Evolutionary conservation across 164 flowering plant genomes (phyloP).

Genomic region (Chloranthus sessilifolius): DNA sequence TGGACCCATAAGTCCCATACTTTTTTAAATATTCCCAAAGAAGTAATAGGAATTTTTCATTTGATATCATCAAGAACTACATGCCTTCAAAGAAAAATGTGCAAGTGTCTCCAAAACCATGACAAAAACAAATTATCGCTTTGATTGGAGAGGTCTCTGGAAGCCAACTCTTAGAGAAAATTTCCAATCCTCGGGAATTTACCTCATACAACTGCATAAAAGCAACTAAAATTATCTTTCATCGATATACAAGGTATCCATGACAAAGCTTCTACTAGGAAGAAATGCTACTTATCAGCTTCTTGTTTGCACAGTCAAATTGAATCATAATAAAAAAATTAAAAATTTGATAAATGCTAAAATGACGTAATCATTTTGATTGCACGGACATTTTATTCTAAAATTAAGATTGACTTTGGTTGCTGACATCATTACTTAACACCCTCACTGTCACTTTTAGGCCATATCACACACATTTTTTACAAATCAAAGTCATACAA

Average conservation of each 20-base stretch:
- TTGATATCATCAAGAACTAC: constrained; percentile 14
- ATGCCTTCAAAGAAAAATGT: constrained; percentile 96
- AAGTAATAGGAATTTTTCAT: background rate
- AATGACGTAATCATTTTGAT: no score
- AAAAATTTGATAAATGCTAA: no score
- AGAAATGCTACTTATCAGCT: no score
- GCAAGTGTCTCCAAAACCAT: constrained; percentile 99
- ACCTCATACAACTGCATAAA: constrained; percentile 60
- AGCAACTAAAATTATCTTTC: no score
- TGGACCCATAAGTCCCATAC: constrained; percentile 4
- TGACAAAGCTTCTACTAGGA: constrained; percentile 1
- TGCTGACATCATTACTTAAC: no score
- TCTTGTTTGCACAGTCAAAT: no score
- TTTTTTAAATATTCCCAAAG: background rate
- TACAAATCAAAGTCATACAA: no score
- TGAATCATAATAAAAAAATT: no score
- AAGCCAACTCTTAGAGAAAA: constrained; percentile 88
- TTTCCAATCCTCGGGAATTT: constrained; percentile 81
- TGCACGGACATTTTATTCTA: no score
- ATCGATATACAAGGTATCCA: background rate
- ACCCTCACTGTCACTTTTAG: no score
- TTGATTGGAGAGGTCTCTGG: constrained; percentile 56
- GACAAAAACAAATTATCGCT: constrained; percentile 77
- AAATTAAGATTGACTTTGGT: no score
- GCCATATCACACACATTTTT: no score